Evolutionary conservation across 1,284 basidiomycete genomes (phyloP).

Genomic region (Cystobasidiaceae sp.): DNA sequence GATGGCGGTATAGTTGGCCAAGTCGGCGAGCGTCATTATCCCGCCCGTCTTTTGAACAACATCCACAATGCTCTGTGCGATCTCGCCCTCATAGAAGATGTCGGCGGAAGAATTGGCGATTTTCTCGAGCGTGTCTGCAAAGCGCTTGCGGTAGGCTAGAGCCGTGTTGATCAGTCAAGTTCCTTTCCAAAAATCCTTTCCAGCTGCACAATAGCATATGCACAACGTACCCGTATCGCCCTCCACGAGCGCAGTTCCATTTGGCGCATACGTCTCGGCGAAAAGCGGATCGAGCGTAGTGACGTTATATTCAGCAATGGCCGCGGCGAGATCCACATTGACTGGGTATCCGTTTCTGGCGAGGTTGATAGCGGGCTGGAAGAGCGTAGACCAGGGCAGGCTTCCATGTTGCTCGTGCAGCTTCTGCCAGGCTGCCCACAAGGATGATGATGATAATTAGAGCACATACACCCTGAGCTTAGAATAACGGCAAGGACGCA

Average conservation of each 20-base stretch:
- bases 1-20: slow-evolving; percentile 40
- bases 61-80: slow-evolving; percentile 40
- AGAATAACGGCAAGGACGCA: too few relatives aligned
- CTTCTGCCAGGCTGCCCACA: slow-evolving; percentile 40
- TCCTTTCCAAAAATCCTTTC: neutral
- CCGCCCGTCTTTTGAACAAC: slow-evolving; percentile 38
- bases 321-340: slow-evolving; percentile 27
- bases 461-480: too few relatives aligned
- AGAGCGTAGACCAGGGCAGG: slow-evolving; percentile 43
- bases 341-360: slow-evolving; percentile 44
- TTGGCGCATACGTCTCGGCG: slow-evolving; percentile 42
- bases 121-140: slow-evolving; percentile 40
- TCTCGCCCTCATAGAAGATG: slow-evolving; percentile 41
- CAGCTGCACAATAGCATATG: neutral
- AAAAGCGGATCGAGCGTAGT: slow-evolving; percentile 40
- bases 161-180: neutral
- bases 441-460: too few relatives aligned
- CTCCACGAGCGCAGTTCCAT: slow-evolving; percentile 39
- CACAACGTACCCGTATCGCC: slow-evolving; percentile 37
- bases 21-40: slow-evolving; percentile 41
- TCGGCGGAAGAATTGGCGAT: slow-evolving; percentile 35
- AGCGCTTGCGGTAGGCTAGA: slow-evolving; percentile 35
- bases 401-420: slow-evolving; percentile 44
- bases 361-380: slow-evolving; percentile 43
- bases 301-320: slow-evolving; percentile 31